Percentiles rank a stretch among this genome's conserved stretches.
phyloP scores from a whole-genome alignment of 805 yeast genomes.

The Schwanniomyces pseudopolymorphus region DNA sequence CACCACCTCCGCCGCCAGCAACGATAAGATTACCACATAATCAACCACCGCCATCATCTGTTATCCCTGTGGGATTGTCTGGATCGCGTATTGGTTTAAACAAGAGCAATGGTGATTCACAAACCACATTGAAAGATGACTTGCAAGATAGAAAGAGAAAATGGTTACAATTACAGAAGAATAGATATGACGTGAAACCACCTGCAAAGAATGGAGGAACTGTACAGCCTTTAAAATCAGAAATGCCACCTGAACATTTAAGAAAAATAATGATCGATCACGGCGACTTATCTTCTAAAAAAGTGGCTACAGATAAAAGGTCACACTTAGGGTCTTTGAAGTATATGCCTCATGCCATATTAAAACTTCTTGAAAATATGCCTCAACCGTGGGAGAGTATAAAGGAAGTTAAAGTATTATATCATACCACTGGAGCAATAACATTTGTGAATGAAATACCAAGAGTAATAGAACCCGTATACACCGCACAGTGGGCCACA shows the following conservation, averaged over 20 bases:
- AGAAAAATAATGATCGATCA: conserved; percentile 81
- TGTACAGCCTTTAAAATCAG: conserved; percentile 62
- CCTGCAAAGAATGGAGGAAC: conserved; percentile 39
- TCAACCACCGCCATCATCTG: conserved; percentile 7
- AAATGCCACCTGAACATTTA: conserved; percentile 92
- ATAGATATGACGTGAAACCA: conserved; percentile 36
- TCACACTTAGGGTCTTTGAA: conserved; percentile 88
- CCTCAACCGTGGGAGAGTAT: conserved; percentile 97
- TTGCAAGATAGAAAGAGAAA: conserved; percentile 47
- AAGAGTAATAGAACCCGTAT: conserved; percentile 87
- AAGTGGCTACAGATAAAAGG: conserved; percentile 79
- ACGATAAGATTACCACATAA: background rate
- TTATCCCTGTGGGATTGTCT: conserved; percentile 23
- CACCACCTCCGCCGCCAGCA: conserved; percentile 18
- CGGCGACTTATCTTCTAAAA: conserved; percentile 78
- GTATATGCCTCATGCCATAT: conserved; percentile 92
- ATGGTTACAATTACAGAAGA: conserved; percentile 67
- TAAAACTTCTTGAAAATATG: conserved; percentile 89
- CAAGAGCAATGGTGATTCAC: background rate
- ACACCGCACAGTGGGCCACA: conserved; percentile 93
- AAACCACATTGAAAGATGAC: conserved; percentile 14
- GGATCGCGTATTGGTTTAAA: background rate
- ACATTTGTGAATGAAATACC: conserved; percentile 94
- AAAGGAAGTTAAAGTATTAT: conserved; percentile 82
- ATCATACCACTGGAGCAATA: conserved; percentile 90